Evolutionary conservation across 306 rosid genomes (phyloP).

Genomic region (Geum urbanum): DNA sequence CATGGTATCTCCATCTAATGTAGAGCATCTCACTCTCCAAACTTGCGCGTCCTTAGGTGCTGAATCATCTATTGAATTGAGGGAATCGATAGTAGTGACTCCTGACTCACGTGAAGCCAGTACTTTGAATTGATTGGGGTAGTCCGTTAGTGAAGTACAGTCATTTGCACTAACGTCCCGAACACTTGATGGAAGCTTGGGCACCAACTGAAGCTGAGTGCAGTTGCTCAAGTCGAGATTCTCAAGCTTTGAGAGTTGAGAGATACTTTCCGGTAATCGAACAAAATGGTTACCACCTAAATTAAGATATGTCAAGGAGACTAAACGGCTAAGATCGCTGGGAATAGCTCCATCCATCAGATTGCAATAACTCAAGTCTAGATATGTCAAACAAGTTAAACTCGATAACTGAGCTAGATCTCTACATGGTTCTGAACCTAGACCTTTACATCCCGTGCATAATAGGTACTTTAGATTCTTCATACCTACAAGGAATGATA

Average conservation of each 20-base stretch:
- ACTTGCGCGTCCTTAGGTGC: too few species aligned
- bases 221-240: slow-evolving; percentile 15
- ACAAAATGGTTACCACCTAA: slow-evolving; percentile 16
- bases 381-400: slow-evolving; percentile 3
- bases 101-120: neutral
- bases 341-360: slow-evolving; percentile 25
- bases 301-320: slow-evolving; percentile 4
- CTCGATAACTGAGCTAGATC: neutral
- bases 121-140: neutral
- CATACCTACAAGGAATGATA: slow-evolving; percentile 6
- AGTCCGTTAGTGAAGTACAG: neutral
- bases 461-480: slow-evolving; percentile 10
- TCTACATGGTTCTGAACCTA: slow-evolving; percentile 9
- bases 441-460: neutral
- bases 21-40: too few species aligned
- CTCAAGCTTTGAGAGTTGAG: slow-evolving; percentile 17
- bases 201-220: slow-evolving; percentile 1
- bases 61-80: neutral
- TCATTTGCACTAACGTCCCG: slow-evolving; percentile 4
- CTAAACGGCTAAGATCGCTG: slow-evolving; percentile 14
- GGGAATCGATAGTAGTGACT: neutral
- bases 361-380: slow-evolving; percentile 20
- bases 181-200: slow-evolving; percentile 17
- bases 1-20: too few species aligned
- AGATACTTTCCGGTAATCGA: slow-evolving; percentile 8